phyloP scores from a whole-genome alignment of 768 basidiomycete genomes.

The Suillus weaverae region DNA sequence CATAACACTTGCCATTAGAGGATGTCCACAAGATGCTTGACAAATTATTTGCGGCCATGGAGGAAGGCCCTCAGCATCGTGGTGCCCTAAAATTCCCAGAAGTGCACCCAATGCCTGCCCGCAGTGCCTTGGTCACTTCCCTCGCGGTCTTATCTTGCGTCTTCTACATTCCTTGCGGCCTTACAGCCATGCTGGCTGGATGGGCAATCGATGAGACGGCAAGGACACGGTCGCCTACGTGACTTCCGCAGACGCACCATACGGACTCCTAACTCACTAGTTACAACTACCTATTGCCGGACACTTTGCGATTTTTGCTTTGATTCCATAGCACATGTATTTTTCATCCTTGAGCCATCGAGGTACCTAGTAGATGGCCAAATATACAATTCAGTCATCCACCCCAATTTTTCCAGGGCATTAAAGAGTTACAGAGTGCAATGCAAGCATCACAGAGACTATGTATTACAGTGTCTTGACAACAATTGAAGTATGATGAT shows the following conservation, averaged over 20 bases:
- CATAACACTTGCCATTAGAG: neutral
- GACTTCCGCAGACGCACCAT: no score
- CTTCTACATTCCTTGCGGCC: neutral
- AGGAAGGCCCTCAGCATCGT: neutral
- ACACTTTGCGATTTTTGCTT: no score
- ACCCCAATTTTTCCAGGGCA: neutral
- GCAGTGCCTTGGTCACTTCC: neutral
- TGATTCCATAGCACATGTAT: no score
- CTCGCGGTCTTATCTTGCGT: neutral
- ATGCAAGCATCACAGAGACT: neutral
- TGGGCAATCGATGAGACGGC: neutral
- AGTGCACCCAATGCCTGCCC: neutral
- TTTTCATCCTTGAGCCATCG: no score
- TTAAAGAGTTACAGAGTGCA: neutral
- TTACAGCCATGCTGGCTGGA: neutral
- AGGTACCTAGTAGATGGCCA: no score
- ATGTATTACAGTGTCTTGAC: neutral
- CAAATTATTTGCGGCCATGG: neutral
- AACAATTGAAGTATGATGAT: conserved; percentile 23
- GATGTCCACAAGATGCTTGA: conserved; percentile 2
- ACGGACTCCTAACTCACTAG: no score
- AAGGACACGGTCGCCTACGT: no score
- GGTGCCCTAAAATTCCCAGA: neutral
- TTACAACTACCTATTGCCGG: no score
- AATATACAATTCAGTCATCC: no score